Percentiles rank a stretch among this genome's conserved stretches.
Evolutionary conservation across 2,329 filamentous ascomycete genomes (phyloP).

Genomic region (Aspergillus jensenii): DNA sequence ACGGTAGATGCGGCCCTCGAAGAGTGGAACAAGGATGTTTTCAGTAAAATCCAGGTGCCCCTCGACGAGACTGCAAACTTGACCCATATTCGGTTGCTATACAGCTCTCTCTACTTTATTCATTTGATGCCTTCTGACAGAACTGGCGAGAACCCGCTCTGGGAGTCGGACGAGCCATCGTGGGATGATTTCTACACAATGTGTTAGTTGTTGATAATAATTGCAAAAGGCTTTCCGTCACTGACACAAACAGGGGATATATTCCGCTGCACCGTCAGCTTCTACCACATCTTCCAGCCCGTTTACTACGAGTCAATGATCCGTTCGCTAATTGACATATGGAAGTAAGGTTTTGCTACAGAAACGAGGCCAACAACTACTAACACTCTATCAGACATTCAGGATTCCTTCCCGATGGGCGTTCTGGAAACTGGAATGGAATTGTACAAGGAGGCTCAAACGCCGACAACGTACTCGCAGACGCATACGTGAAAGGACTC

Average conservation of each 20-base stretch:
- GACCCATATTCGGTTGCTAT: slow-evolving; percentile 30
- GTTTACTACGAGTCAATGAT: slow-evolving; percentile 64
- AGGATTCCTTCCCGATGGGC: slow-evolving; percentile 64
- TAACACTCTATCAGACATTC: slow-evolving; percentile 31
- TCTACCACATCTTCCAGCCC: slow-evolving; percentile 67
- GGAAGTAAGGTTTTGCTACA: slow-evolving; percentile 49
- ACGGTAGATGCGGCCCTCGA: slow-evolving; percentile 53
- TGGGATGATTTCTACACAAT: slow-evolving; percentile 69
- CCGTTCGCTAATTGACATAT: slow-evolving; percentile 67
- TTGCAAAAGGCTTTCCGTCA: slow-evolving; percentile 12
- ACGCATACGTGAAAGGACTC: slow-evolving; percentile 70
- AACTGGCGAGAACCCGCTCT: slow-evolving; percentile 68
- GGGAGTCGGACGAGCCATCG: slow-evolving; percentile 64
- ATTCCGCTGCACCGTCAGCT: slow-evolving; percentile 65
- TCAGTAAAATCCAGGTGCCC: slow-evolving; percentile 44
- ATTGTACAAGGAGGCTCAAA: slow-evolving; percentile 66
- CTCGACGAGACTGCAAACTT: slow-evolving; percentile 31
- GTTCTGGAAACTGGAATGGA: slow-evolving; percentile 67
- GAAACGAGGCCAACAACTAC: background rate
- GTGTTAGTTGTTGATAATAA: slow-evolving; percentile 30
- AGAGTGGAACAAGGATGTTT: slow-evolving; percentile 60
- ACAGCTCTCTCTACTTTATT: slow-evolving; percentile 58
- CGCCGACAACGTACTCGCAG: slow-evolving; percentile 69
- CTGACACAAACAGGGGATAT: slow-evolving; percentile 53
- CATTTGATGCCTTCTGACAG: slow-evolving; percentile 68